phyloP scores from a whole-genome alignment of 768 basidiomycete genomes.

The Kwoniella mangroviensis region DNA sequence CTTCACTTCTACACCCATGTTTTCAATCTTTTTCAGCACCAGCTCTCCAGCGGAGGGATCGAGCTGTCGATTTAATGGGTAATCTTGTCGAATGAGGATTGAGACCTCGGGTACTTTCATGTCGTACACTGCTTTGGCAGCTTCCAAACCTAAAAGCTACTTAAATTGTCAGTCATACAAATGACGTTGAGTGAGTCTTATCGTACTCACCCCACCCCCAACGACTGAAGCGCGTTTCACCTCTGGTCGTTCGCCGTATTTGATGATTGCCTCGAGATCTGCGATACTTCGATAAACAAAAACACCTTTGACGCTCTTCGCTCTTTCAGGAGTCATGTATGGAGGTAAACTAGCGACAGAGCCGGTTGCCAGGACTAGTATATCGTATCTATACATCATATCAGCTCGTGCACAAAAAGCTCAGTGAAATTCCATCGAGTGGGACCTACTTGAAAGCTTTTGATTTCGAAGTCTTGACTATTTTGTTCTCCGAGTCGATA shows the following conservation, averaged over 20 bases:
- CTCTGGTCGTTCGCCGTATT: conserved; percentile 63
- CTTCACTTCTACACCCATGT: conserved; percentile 66
- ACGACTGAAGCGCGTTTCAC: conserved; percentile 65
- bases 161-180: background rate
- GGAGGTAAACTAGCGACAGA: conserved; percentile 69
- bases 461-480: conserved; percentile 51
- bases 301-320: conserved; percentile 61
- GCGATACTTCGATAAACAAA: conserved; percentile 76
- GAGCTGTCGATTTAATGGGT: conserved; percentile 67
- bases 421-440: conserved; percentile 9
- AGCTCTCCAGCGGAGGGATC: conserved; percentile 68
- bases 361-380: conserved; percentile 72
- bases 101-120: conserved; percentile 63
- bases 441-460: background rate
- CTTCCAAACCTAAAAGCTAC: conserved; percentile 69
- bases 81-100: conserved; percentile 64
- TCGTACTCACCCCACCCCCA: conserved; percentile 64
- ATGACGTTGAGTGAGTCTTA: background rate
- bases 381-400: conserved; percentile 61
- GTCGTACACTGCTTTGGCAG: conserved; percentile 74
- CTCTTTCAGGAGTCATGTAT: conserved; percentile 62
- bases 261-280: conserved; percentile 69
- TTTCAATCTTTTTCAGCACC: conserved; percentile 66
- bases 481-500: conserved; percentile 54
- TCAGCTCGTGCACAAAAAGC: background rate